Evolutionary conservation across 352 stramenopile species (phyloP), one percentile per base, ranked within the genome.

Genomic region (Globisporangium iwayamae): DNA sequence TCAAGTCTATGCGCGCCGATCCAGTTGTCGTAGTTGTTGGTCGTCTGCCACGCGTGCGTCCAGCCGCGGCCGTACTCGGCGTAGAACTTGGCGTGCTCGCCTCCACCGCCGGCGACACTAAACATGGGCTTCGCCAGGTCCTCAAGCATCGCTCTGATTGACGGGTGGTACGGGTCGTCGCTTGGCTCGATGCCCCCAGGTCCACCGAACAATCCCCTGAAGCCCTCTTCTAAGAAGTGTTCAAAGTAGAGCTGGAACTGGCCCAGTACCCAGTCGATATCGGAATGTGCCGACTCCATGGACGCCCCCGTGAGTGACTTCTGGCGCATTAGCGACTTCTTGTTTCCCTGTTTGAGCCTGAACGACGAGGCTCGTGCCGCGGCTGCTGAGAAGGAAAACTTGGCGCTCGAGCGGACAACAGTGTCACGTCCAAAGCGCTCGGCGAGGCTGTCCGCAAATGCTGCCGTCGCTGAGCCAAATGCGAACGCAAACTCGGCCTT

Each of bases 211-310:
- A 75, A 66, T 8, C 52, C 57, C 45, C 60, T 71, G 69, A 67
- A 74, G n/a, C 60, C 73, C 36, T 78, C 71, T 13, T 80, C 66
- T 18, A 88, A 32, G 41, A 91, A 79, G 14, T 79, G 69, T 32
- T 89, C 78, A 65, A 89, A 89, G 66, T 88, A 90, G 13, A 55
- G 56, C 55, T 81, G 80, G 45, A 87, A 89, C 60, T 90, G 79
- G 1, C 57, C 59, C 5, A 90, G 65, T 0, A 90, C 63, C 80
- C 82, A 93, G 22, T 87, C 76, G 4, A 79, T 69, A 48, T 93
- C 81, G 0, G 74, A 72, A 18, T 77, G 69, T 20, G 65, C 47
- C 2, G 70, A 53, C 39, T 67, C 56, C 28, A 72, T 72, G 18
- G 65, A 32, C 1, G 65, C 59, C 2, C 30, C 62, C 1, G 41